phyloP scores from a whole-genome alignment of 2,329 filamentous ascomycete genomes.

The Fragosphaeria purpurea region DNA sequence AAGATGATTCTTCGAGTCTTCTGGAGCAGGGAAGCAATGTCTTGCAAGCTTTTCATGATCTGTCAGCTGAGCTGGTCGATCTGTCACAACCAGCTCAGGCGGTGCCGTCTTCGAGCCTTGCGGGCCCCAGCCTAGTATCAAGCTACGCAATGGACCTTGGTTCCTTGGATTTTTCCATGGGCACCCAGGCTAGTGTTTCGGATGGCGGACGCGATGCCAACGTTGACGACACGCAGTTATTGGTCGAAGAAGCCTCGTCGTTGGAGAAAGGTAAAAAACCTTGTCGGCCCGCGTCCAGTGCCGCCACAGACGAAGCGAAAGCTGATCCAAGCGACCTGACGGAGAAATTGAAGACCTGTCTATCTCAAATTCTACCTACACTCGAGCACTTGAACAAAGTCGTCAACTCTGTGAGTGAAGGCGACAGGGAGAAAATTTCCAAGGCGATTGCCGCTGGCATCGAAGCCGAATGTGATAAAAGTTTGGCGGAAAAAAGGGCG shows the following conservation, averaged over 20 bases:
- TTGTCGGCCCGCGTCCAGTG: too few species aligned
- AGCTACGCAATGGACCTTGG: conserved; percentile 10
- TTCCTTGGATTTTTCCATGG: conserved; percentile 1
- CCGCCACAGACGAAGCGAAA: neutral
- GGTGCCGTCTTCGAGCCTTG: neutral
- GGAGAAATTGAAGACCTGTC: neutral
- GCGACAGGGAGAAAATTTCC: neutral
- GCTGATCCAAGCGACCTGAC: neutral
- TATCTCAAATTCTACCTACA: conserved; percentile 2
- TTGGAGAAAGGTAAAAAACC: neutral
- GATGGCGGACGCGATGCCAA: too few species aligned
- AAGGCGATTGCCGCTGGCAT: neutral
- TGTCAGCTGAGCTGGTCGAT: conserved; percentile 6
- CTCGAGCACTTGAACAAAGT: conserved; percentile 2
- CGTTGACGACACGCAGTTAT: too few species aligned
- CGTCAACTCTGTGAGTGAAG: neutral
- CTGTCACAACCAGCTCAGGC: conserved; percentile 3
- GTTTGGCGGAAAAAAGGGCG: too few species aligned
- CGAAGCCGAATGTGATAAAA: too few species aligned
- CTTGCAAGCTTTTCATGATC: neutral
- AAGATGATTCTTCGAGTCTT: too few species aligned
- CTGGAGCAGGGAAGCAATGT: too few species aligned
- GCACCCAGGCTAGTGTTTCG: neutral
- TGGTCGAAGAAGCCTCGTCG: neutral
- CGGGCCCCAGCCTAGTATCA: neutral